Evolutionary conservation across 495 filamentous ascomycete genomes (phyloP).

Genomic region (Penicillium diatomitis): DNA sequence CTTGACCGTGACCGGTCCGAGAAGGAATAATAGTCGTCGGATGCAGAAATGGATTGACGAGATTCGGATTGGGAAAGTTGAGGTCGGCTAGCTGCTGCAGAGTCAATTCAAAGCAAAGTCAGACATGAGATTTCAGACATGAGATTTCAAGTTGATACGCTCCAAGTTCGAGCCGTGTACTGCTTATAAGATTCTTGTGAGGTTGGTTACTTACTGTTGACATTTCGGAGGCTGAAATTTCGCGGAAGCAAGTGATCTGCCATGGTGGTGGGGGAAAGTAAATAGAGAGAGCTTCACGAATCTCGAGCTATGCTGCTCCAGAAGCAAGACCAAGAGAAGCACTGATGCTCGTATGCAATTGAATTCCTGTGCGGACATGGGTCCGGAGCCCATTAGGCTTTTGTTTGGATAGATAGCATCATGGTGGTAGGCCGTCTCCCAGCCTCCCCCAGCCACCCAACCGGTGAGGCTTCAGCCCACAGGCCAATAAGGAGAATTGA

Average conservation of each 20-base stretch:
- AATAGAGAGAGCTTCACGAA: conserved; percentile 3
- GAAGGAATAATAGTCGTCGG: conserved; percentile 62
- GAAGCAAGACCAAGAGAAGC: conserved; percentile 16
- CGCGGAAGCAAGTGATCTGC: conserved; percentile 7
- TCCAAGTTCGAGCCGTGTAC: no score
- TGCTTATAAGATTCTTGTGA: no score
- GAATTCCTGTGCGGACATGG: conserved; percentile 2
- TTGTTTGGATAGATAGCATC: conserved; percentile 17
- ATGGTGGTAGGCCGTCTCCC: conserved; percentile 14
- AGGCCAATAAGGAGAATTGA: conserved; percentile 17
- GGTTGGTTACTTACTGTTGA: conserved; percentile 16
- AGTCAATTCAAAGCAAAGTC: conserved; percentile 1
- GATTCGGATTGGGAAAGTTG: conserved; percentile 46
- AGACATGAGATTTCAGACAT: not conserved
- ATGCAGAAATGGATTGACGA: conserved; percentile 53
- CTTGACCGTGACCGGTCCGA: conserved; percentile 39
- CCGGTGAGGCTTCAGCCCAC: not conserved
- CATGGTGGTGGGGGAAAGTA: conserved; percentile 17
- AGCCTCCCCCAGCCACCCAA: conserved; percentile 24
- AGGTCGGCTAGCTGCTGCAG: conserved; percentile 38
- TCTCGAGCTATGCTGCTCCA: conserved; percentile 9
- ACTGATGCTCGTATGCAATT: conserved; percentile 10
- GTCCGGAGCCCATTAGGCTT: conserved; percentile 11
- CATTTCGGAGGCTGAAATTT: conserved; percentile 26
- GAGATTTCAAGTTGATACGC: not conserved